Evolutionary conservation across 306 rosid genomes (phyloP).

Genomic region (Vicia sativa): DNA sequence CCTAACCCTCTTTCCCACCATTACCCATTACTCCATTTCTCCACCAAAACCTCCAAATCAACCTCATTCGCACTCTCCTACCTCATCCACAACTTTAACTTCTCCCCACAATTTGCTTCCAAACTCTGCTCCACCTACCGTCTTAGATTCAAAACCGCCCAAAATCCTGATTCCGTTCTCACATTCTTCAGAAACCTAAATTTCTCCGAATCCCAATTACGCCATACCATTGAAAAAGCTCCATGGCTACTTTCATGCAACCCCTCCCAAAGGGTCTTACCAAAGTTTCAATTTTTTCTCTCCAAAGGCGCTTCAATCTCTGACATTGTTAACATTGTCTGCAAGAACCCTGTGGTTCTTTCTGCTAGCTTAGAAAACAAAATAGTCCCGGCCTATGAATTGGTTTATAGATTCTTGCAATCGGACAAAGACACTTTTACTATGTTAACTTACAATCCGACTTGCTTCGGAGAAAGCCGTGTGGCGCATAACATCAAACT

Average conservation of each 20-base stretch:
- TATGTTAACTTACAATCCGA: not conserved
- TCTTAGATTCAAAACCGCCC: not conserved
- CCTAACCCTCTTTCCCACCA: not conserved
- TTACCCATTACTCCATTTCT: not conserved
- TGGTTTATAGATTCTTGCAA: not conserved
- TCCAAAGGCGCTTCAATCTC: not conserved
- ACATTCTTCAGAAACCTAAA: not conserved
- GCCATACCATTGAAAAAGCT: not conserved
- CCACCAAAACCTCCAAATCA: not conserved
- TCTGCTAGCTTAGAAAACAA: not conserved
- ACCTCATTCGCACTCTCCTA: not conserved
- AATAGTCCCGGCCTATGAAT: not conserved
- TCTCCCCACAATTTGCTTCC: slow-evolving; percentile 3
- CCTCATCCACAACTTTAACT: not conserved
- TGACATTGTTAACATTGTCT: not conserved
- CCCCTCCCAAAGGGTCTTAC: not conserved
- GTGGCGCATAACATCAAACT: not conserved
- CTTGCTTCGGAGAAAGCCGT: not conserved
- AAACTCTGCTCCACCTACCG: not conserved
- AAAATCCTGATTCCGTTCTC: not conserved
- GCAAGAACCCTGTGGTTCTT: not conserved
- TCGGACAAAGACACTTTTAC: not conserved
- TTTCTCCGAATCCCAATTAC: not conserved
- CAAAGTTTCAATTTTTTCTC: not conserved
- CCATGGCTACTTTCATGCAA: not conserved